Evolutionary conservation across 2,329 filamentous ascomycete species (phyloP).

Genomic region (Colletotrichum destructivum): DNA sequence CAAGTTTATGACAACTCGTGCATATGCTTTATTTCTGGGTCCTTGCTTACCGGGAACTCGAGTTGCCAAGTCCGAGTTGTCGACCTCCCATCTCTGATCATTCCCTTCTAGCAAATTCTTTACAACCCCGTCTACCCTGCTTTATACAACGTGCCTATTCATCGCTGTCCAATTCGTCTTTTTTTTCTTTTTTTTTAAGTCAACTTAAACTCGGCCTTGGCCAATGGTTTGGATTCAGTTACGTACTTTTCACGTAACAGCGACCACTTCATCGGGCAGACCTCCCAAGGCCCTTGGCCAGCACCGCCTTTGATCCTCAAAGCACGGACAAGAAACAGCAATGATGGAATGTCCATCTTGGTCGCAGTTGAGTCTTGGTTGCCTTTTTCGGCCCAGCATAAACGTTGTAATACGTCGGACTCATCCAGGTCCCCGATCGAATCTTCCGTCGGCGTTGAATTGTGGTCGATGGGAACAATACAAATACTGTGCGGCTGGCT

Average conservation of each 20-base stretch:
- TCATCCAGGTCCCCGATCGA: not conserved
- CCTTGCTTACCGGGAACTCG: not conserved
- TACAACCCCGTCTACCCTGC: not conserved
- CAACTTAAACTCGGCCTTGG: not conserved
- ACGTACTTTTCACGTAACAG: conserved; percentile 31
- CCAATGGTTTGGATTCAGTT: conserved; percentile 10
- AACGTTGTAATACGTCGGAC: not conserved
- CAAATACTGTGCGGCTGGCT: conserved; percentile 2
- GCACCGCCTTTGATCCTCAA: not conserved
- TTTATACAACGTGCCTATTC: not conserved
- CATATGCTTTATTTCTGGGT: conserved; percentile 9
- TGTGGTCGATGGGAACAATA: not conserved
- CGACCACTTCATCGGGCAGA: not conserved
- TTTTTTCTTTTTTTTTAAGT: too few species aligned
- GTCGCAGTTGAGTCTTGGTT: conserved; percentile 32
- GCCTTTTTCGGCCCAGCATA: not conserved
- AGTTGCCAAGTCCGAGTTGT: too few species aligned
- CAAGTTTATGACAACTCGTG: conserved; percentile 7
- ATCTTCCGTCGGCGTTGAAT: not conserved
- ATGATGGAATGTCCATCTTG: not conserved
- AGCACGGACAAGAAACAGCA: not conserved
- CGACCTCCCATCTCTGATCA: too few species aligned
- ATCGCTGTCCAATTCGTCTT: not conserved
- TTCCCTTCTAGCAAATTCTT: too few species aligned
- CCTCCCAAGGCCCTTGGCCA: not conserved